Evolutionary conservation across 139 green algal species (phyloP), one percentile per base, ranked within the genome.

Genomic region (Pseudopediastrum boryanum): DNA sequence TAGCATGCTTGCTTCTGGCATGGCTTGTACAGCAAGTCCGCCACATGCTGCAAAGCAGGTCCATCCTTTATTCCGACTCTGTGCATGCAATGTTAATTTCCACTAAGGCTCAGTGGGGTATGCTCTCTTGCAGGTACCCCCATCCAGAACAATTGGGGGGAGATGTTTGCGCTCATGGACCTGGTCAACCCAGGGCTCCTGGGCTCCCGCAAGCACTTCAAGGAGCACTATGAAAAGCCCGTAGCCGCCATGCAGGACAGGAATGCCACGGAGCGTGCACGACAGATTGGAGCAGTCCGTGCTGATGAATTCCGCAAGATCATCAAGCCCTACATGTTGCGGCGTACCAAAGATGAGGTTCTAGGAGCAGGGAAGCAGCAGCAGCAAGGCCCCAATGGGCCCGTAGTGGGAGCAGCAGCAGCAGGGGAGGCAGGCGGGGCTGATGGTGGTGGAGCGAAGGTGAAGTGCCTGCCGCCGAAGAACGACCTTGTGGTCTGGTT

Each of bases 401-500:
- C n/a, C n/a, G 29, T 44, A 52, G 31, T 3, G 54, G 35, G 23
- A 8, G n/a, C 4, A 6, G 58, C 33, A 44, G 19, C 8, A 21
- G 33, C 25, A 59, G 78, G 9, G 31, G 58, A 8, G 21, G 21
- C 61, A 72, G 68, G 39, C 41, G 27, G 63, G 21, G 35, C 43
- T 4, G 61, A 39, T 5, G 75, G 41, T 25, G 67, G 71, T 2
- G 42, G 51, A 21, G 35, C 36, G n/a, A 23, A 10, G 25, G 80
- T 64, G 78, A 59, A 46, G 78, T 31, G 41, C 41, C 74, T 21
- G 38, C 46, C 35, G 44, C 19, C 71, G 62, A 98, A 98, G 89
- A 96, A 94, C 71, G 96, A 99, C 79, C 74, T 99, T 16, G 93
- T 99, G 44, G 91, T 98, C 13, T 99, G 96, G 96, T 86, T 99